Conservation (phyloP, 371 early-diverging fungal genomes). For the Phascolomyces articulosus region DNA sequence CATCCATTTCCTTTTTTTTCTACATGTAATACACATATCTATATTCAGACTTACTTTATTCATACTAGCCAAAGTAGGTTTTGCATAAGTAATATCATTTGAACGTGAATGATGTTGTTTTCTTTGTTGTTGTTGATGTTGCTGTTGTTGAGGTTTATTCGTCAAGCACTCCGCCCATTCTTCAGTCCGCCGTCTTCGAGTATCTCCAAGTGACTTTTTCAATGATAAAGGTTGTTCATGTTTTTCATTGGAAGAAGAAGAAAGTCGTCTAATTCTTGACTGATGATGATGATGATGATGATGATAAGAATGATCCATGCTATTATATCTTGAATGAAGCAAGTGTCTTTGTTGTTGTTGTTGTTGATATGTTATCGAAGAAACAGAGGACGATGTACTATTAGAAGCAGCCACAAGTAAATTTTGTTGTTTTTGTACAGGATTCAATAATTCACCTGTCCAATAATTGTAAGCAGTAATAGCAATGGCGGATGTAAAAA, state of each 20-base stretch:
- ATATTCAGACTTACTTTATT: conserved; percentile 5
- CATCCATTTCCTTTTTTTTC: no score
- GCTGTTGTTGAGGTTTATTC: conserved; percentile 4
- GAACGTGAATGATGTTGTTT: background rate
- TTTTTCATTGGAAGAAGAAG: no score
- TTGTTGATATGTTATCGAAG: no score
- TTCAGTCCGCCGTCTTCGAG: conserved; percentile 9
- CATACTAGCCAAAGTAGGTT: conserved; percentile 8
- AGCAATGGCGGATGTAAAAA: conserved; percentile 21
- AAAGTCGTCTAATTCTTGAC: no score
- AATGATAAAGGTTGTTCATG: background rate
- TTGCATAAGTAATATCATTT: background rate
- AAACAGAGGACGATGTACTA: background rate
- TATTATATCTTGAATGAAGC: no score
- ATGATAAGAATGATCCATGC: background rate
- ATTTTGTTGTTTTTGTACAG: conserved; percentile 1
- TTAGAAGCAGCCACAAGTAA: background rate
- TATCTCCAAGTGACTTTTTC: background rate
- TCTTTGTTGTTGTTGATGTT: background rate
- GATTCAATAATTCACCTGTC: conserved; percentile 10
- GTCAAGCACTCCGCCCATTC: conserved; percentile 3
- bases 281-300: conserved; percentile 4
- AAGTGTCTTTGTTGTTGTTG: no score
- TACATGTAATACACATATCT: no score
- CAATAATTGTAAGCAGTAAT: conserved; percentile 23